Evolutionary conservation across 2,329 filamentous ascomycete genomes (phyloP).

Genomic region (Helotiales sp.): DNA sequence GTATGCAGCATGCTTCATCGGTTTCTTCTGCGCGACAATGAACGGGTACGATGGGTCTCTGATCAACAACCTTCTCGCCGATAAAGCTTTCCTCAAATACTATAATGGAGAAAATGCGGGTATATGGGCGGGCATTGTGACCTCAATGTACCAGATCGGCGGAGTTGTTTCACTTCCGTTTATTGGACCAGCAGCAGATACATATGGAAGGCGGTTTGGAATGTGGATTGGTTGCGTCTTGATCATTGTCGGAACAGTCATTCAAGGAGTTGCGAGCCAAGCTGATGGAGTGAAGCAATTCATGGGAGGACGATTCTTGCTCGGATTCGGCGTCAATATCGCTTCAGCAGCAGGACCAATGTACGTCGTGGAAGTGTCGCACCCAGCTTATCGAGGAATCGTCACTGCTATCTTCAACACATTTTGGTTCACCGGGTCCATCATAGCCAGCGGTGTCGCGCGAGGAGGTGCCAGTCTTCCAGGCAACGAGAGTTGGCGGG

Average conservation of each 20-base stretch:
- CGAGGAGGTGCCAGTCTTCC: conserved; percentile 49
- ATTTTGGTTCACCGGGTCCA: conserved; percentile 46
- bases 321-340: conserved; percentile 56
- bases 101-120: conserved; percentile 45
- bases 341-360: conserved; percentile 47
- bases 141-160: conserved; percentile 54
- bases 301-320: conserved; percentile 59
- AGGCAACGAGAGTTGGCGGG: conserved; percentile 46
- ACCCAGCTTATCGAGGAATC: conserved; percentile 47
- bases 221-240: conserved; percentile 47
- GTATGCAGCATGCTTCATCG: conserved; percentile 46
- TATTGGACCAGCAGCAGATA: conserved; percentile 48
- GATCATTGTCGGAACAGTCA: conserved; percentile 47
- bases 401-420: conserved; percentile 37
- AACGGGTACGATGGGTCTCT: conserved; percentile 54
- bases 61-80: conserved; percentile 49
- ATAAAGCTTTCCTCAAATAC: conserved; percentile 41
- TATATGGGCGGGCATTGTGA: conserved; percentile 50
- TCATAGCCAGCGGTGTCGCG: conserved; percentile 54
- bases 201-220: conserved; percentile 46
- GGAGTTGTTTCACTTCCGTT: conserved; percentile 48
- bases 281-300: conserved; percentile 41
- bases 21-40: conserved; percentile 52
- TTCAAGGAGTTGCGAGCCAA: conserved; percentile 43
- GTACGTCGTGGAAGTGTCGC: conserved; percentile 48